Evolutionary conservation across 179 eudicot species (phyloP).

Genomic region (Beta macrorhiza): DNA sequence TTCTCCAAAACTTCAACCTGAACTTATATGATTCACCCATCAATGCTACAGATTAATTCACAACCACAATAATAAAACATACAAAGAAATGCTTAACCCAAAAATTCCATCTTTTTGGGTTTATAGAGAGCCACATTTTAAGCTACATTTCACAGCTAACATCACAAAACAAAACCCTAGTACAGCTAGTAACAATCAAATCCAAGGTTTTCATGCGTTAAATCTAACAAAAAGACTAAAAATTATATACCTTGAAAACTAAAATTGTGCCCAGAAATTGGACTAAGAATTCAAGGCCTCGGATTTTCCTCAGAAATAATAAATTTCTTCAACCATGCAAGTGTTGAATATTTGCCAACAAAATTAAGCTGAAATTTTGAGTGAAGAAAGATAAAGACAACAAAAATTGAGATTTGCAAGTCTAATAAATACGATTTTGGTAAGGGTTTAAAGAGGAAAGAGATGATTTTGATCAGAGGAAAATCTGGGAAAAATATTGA

Average conservation of each 20-base stretch:
- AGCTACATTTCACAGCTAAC: background rate
- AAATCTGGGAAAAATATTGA: background rate
- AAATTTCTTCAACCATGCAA: slow-evolving; percentile 2
- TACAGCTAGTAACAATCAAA: background rate
- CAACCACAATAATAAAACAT: background rate
- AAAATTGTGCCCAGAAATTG: background rate
- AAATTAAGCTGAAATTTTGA: background rate
- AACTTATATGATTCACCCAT: no score
- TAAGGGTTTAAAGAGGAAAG: background rate
- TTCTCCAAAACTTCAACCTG: background rate
- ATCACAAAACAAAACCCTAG: background rate
- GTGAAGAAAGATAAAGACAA: background rate
- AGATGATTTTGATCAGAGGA: background rate
- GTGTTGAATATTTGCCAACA: background rate
- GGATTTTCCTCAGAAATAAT: background rate
- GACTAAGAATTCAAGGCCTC: background rate
- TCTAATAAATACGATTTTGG: background rate
- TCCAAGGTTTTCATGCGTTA: background rate
- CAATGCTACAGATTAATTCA: background rate
- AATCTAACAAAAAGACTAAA: background rate
- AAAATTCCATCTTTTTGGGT: background rate
- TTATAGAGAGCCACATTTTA: background rate
- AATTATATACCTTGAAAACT: background rate
- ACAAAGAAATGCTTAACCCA: background rate
- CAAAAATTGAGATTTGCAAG: background rate